A percentile compares a stretch with the other conserved stretches of the same genome.
phyloP scores from a whole-genome alignment of 2,329 filamentous ascomycete species.

The Claviceps digitariae region DNA sequence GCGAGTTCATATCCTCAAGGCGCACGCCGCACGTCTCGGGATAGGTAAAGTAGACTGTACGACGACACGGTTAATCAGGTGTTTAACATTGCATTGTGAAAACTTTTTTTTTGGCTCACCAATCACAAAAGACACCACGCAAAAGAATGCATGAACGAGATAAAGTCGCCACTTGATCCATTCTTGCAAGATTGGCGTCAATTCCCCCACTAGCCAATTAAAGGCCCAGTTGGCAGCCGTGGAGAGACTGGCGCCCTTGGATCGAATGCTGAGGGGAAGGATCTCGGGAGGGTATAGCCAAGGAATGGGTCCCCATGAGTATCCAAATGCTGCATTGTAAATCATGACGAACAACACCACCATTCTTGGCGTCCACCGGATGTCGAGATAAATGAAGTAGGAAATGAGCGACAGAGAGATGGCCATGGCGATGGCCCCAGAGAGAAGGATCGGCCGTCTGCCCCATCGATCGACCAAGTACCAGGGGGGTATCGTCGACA shows the following conservation, averaged over 20 bases:
- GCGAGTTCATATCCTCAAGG: conserved; percentile 87
- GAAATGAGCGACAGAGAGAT: conserved; percentile 80
- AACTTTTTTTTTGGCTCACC: conserved; percentile 44
- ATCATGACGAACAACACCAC: conserved; percentile 96
- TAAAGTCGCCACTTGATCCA: conserved; percentile 90
- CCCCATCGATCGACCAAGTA: conserved; percentile 92
- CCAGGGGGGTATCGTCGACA: conserved; percentile 92
- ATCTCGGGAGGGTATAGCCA: conserved; percentile 99
- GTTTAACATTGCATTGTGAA: neutral
- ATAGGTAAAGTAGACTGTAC: conserved; percentile 85
- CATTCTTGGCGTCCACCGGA: conserved; percentile 61
- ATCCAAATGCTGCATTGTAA: conserved; percentile 95
- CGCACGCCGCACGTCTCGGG: conserved; percentile 93
- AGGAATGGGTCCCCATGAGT: conserved; percentile 89
- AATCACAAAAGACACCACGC: conserved; percentile 85
- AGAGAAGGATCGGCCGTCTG: conserved; percentile 75
- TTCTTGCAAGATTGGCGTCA: conserved; percentile 88
- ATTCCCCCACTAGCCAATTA: conserved; percentile 92
- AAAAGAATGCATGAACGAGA: conserved; percentile 92
- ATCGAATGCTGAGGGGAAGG: conserved; percentile 85
- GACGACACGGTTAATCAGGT: conserved; percentile 10
- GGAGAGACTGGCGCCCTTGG: conserved; percentile 90
- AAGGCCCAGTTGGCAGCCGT: conserved; percentile 97
- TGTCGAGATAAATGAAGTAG: conserved; percentile 87
- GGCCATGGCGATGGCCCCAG: conserved; percentile 79